Percentiles rank a stretch among this genome's conserved stretches.
phyloP scores from a whole-genome alignment of 495 filamentous ascomycete genomes.

The Barbatosphaeria neglecta region DNA sequence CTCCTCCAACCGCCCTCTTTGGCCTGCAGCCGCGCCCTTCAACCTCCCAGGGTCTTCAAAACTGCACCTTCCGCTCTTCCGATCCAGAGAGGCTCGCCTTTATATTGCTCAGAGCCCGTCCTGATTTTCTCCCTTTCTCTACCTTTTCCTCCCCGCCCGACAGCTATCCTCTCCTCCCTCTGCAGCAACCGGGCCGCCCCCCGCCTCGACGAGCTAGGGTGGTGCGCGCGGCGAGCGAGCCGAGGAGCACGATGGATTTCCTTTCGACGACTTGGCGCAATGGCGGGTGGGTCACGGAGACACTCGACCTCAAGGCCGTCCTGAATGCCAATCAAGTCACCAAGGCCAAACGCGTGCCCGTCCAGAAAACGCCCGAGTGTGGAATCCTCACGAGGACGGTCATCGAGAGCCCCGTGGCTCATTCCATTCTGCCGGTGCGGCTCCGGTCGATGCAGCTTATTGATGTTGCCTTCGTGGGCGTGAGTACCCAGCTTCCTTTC shows the following conservation, averaged over 20 bases:
- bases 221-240: not conserved
- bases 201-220: not conserved
- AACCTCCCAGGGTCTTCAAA: no score
- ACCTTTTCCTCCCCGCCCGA: no score
- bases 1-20: no score
- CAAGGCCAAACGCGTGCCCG: constrained; percentile 11
- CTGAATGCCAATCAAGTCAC: constrained; percentile 18
- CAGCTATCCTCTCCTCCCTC: not conserved
- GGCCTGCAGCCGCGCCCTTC: no score
- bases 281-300: constrained; percentile 48
- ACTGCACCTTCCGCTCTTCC: no score
- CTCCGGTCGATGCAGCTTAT: constrained; percentile 58
- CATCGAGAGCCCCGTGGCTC: constrained; percentile 60
- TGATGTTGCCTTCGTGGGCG: constrained; percentile 84
- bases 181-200: not conserved
- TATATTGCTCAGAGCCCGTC: no score
- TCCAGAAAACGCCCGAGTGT: constrained; percentile 32
- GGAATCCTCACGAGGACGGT: constrained; percentile 71
- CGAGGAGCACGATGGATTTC: constrained; percentile 20
- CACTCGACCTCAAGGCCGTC: constrained; percentile 29
- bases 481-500: constrained; percentile 30
- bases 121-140: no score
- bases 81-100: no score
- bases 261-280: constrained; percentile 43
- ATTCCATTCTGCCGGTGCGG: constrained; percentile 69